These are phyloP conservation scores for Aspergillus olivimuriae DNA, from an alignment of 495 filamentous ascomycete species.

Conservation along the genomic window DNA sequence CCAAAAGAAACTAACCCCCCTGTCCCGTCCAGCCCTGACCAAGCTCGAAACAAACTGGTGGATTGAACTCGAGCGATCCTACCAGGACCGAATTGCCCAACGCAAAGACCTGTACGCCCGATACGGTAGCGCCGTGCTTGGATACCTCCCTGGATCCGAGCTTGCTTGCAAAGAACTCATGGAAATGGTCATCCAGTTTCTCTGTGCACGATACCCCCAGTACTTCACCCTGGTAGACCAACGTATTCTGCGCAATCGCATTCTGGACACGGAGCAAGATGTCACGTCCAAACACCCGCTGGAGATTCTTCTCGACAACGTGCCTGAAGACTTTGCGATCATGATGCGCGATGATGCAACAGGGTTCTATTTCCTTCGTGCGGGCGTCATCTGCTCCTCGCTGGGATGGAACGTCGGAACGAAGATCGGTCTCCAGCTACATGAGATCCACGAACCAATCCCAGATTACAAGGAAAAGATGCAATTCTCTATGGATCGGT, in stretches of 20 bases:
- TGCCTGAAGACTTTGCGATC: constrained; percentile 85
- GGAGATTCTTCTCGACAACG: constrained; percentile 68
- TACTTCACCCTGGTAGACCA: constrained; percentile 63
- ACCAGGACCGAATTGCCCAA: constrained; percentile 61
- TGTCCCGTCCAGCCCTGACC: constrained; percentile 53
- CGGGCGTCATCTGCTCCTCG: constrained; percentile 71
- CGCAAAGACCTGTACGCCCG: constrained; percentile 62
- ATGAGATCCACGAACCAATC: constrained; percentile 70
- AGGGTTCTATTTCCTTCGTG: constrained; percentile 71
- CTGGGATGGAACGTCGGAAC: constrained; percentile 75
- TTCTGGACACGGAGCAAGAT: constrained; percentile 59
- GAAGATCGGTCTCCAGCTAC: constrained; percentile 68
- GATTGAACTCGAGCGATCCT: constrained; percentile 81
- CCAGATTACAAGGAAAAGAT: constrained; percentile 92
- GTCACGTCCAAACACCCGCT: constrained; percentile 61
- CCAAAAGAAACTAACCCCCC: constrained; percentile 11
- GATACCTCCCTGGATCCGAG: constrained; percentile 70
- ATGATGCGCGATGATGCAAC: constrained; percentile 66
- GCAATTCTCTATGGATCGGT: constrained; percentile 83
- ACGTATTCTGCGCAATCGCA: constrained; percentile 60
- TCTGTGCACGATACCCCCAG: constrained; percentile 71
- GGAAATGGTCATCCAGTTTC: constrained; percentile 81
- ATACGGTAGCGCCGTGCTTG: constrained; percentile 58
- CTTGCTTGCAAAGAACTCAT: constrained; percentile 82
- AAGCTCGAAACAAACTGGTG: constrained; percentile 86